Evolutionary conservation across 208 protist species (phyloP).

Genomic region (Crithidia mellificae): DNA sequence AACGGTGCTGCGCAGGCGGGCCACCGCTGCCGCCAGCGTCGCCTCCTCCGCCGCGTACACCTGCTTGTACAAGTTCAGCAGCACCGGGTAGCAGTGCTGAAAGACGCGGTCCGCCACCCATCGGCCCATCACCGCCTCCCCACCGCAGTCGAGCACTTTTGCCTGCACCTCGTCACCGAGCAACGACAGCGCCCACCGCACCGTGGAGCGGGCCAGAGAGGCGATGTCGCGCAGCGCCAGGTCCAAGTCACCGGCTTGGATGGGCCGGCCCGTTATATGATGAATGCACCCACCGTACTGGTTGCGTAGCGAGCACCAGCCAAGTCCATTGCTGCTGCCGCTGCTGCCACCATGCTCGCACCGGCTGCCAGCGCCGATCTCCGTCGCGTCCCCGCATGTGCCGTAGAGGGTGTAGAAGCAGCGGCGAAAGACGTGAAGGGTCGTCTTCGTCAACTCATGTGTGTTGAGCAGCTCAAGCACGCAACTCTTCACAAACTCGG

Average conservation of each 20-base stretch:
- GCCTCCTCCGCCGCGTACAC: constrained; percentile 58
- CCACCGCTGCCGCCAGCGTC: constrained; percentile 39
- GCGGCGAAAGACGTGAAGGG: constrained; percentile 73
- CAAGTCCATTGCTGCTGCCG: constrained; percentile 36
- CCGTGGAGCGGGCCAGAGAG: constrained; percentile 64
- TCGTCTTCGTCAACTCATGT: constrained; percentile 32
- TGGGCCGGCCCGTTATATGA: constrained; percentile 38
- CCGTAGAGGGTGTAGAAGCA: constrained; percentile 88
- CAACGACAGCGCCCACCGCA: constrained; percentile 64
- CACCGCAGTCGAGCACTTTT: constrained; percentile 35
- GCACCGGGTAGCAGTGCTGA: constrained; percentile 46
- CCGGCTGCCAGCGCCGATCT: constrained; percentile 59
- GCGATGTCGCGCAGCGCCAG: constrained; percentile 72
- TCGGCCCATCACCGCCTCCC: constrained; percentile 52
- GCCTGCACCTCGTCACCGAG: constrained; percentile 41
- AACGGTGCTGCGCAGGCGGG: constrained; percentile 47
- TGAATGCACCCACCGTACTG: constrained; percentile 82
- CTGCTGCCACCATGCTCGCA: neutral
- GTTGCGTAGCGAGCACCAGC: constrained; percentile 71
- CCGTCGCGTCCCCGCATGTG: constrained; percentile 57
- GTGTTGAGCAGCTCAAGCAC: constrained; percentile 55
- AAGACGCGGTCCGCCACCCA: constrained; percentile 76
- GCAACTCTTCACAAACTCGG: constrained; percentile 43
- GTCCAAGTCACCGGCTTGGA: constrained; percentile 57
- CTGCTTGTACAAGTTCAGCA: constrained; percentile 75